Percentiles rank a stretch among this genome's conserved stretches.
Conservation (phyloP, 768 basidiomycete genomes). For the Cyclocybe cylindracea region DNA sequence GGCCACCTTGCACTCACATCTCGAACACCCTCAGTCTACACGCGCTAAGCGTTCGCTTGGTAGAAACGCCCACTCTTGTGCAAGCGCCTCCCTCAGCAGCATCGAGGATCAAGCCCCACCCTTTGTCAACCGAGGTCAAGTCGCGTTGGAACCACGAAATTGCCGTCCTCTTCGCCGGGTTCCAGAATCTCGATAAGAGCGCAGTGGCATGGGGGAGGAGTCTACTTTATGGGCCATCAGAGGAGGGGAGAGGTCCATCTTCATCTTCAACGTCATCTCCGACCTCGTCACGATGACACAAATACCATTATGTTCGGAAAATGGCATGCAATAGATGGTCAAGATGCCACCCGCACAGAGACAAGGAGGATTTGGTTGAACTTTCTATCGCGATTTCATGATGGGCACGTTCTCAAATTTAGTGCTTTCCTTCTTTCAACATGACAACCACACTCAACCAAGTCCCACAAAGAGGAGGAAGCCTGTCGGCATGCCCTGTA, state of each 20-base stretch:
- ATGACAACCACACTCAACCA: too few species aligned
- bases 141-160: slow-evolving; percentile 62
- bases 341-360: too few species aligned
- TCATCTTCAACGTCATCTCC: slow-evolving; percentile 1
- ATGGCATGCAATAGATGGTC: too few species aligned
- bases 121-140: slow-evolving; percentile 50
- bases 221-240: slow-evolving; percentile 41
- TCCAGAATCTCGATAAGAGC: slow-evolving; percentile 46
- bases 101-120: slow-evolving; percentile 46
- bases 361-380: too few species aligned
- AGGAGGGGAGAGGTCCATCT: background rate
- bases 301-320: background rate
- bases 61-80: slow-evolving; percentile 45
- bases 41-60: slow-evolving; percentile 49
- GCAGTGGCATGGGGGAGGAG: slow-evolving; percentile 48
- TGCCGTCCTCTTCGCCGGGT: slow-evolving; percentile 42
- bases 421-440: too few species aligned
- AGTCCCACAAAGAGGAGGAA: too few species aligned
- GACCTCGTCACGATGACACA: background rate
- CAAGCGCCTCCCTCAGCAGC: slow-evolving; percentile 58
- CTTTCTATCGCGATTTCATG: too few species aligned
- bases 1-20: background rate
- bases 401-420: too few species aligned
- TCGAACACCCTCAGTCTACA: slow-evolving; percentile 32
- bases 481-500: too few species aligned